A percentile compares a stretch with the other conserved stretches of the same genome.
Conservation (phyloP, 306 rosid species). For the Potentilla sterilis region DNA sequence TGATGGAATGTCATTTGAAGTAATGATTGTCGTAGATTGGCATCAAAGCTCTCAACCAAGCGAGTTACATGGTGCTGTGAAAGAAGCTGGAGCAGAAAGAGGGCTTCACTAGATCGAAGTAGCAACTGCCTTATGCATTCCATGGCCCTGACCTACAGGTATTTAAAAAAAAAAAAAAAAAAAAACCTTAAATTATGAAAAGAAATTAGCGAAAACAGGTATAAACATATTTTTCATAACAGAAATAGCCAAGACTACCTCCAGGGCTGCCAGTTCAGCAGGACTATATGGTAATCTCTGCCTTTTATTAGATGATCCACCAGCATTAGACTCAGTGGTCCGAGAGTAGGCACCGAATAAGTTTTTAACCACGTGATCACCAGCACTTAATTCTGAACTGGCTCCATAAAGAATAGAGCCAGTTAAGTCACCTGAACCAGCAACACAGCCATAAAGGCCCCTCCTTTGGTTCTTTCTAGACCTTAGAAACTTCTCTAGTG, state of each 20-base stretch:
- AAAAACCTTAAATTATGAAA: conserved; percentile 31
- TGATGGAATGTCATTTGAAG: conserved; percentile 88
- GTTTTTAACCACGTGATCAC: conserved; percentile 83
- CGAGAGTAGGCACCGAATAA: conserved; percentile 81
- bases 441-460: conserved; percentile 97
- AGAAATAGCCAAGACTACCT: conserved; percentile 47
- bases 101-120: conserved; percentile 84
- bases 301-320: conserved; percentile 71
- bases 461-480: conserved; percentile 93
- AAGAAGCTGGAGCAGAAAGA: conserved; percentile 93
- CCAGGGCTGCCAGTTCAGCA: conserved; percentile 98
- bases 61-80: conserved; percentile 95
- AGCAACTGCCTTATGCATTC: conserved; percentile 96
- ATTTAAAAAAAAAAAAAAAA: conserved; percentile 33
- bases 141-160: conserved; percentile 91
- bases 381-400: conserved; percentile 73
- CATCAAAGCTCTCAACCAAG: conserved; percentile 80
- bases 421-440: conserved; percentile 83
- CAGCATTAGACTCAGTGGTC: conserved; percentile 64
- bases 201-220: conserved; percentile 5
- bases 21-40: conserved; percentile 53
- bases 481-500: conserved; percentile 77
- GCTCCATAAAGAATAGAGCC: conserved; percentile 86
- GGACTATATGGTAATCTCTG: conserved; percentile 91
- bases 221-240: conserved; percentile 12